Base-by-base conservation (phyloP, 164 flowering plant species). In the Cinnamomum chago region DNA sequence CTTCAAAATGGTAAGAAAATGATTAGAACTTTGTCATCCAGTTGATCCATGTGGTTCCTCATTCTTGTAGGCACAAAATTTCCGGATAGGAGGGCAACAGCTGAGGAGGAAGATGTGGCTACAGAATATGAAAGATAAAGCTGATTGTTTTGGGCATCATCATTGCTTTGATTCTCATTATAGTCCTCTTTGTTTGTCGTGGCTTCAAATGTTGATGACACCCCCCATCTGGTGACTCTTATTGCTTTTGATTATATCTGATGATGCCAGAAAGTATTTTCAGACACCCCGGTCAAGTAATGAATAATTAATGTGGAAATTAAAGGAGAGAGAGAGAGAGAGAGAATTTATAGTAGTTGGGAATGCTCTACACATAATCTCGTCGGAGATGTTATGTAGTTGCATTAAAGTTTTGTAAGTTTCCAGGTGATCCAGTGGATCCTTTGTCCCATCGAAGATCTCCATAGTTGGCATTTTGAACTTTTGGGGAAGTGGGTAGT, bases 21-120 rank as follows among this genome's bases (percentile, higher is more conserved):
- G n/a, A 18, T 17, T 55, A 20, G n/a, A 17, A 55, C 60, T 55
- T 55, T 17, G 60, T 3, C 60, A 55, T 55, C 20, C n/a, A 15
- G 60, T 55, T 55, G 20, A 70, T 17, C 5, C 7, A 18, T 67
- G 66, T 13, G 14, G 50, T 60, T 23, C 6, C 5, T 3, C 14
- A 47, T 40, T 70, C 50, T 9, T 79, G 62, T 87, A 93, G 97
- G 98, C 97, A 66, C 98, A 91, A 80, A 95, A 91, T 79, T 93
- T 91, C 84, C 84, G 90, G 82, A 79, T 84, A 65, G 86, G 85
- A 66, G 96, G 98, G 58, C 91, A 95, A 4, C 65, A 88, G 80
- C 81, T 91, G 79, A 86, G 93, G 83, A 85, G 93, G 71, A 93
- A 91, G 84, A 93, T 93, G 97, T 93, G 98, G 98, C 75, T 90